These are phyloP conservation scores for Pichiaceae sp. DNA, from an alignment of 1,139 yeast genomes.

Conservation along the genomic window DNA sequence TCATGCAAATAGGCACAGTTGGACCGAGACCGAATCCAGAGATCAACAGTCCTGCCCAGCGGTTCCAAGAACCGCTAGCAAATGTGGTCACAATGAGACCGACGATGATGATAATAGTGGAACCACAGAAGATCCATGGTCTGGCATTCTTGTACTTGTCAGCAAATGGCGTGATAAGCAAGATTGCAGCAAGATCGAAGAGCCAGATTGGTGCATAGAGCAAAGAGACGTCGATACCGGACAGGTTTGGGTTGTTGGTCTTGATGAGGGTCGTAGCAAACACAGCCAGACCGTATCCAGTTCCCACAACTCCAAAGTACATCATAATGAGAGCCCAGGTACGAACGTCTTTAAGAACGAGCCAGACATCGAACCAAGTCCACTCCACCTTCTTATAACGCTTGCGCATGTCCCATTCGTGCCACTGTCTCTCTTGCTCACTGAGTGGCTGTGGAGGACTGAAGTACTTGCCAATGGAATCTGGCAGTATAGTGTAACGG, in stretches of 20 bases:
- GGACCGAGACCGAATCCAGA: constrained; percentile 87
- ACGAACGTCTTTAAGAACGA: constrained; percentile 54
- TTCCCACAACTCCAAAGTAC: constrained; percentile 91
- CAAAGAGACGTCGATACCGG: constrained; percentile 64
- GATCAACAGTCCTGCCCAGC: constrained; percentile 71
- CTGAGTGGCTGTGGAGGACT: constrained; percentile 43
- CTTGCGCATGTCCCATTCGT: constrained; percentile 52
- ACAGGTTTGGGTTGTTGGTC: constrained; percentile 52
- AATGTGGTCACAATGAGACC: constrained; percentile 74
- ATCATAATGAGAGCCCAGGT: constrained; percentile 77
- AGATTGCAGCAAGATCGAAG: constrained; percentile 73
- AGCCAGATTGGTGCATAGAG: constrained; percentile 88
- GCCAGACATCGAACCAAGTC: constrained; percentile 52
- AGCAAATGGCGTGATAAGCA: constrained; percentile 70
- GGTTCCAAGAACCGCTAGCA: constrained; percentile 66
- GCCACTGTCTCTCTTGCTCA: constrained; percentile 45
- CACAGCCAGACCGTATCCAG: constrained; percentile 78
- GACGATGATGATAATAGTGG: constrained; percentile 58
- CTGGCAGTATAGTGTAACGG: constrained; percentile 11
- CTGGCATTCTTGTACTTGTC: constrained; percentile 56
- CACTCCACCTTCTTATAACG: constrained; percentile 41
- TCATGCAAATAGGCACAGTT: constrained; percentile 84
- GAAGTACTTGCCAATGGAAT: constrained; percentile 12
- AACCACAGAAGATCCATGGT: constrained; percentile 50
- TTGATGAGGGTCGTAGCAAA: constrained; percentile 79